Base-by-base conservation (phyloP, 441 rosid genomes). In the Geranium incanum region DNA sequence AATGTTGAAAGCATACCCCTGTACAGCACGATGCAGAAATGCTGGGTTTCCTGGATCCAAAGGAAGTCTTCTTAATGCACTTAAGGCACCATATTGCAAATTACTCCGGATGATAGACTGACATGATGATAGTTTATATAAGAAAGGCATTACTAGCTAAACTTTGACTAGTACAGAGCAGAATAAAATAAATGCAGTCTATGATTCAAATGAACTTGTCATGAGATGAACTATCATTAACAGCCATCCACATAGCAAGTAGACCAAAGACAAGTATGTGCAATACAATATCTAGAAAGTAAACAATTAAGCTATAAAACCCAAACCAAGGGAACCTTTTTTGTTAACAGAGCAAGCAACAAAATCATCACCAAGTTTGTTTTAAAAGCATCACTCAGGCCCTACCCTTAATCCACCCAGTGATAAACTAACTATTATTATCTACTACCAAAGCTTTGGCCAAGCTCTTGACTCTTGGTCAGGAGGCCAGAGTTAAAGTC, bases 61-160 rank as follows among this genome's bases (percentile, higher is more conserved):
- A 65, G 98, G 99, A 76, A 96, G 97, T 77, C 99, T 89, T 82
- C 99, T 86, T 74, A 96, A 80, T 71, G 99, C 98, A 85, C 99
- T 93, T 81, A 95, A 74, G 11, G 98, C 96, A 62, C 93, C 97
- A 76, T 91, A 95, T 80, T 95, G 99, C 81, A 95, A 84, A 85
- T 95, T 93, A 85, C 98, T 87, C 76, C 89, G 90, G 59, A 95
- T 80, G 78, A 91, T 84, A 52, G 89, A 91, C 99, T 95, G 75
- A 70, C 52, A 72, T n/a, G 68, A 48, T 55, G 75, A 71, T 16
- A 23, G 18, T 2, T 11, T 9, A 23, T 23, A 62, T 11, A 63
- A 63, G 33, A 6, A 1, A 18, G 11, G 33, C 6, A 64, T 28
- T 64, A 64, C n/a, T 28, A 13, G 67, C 13, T 64, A 64, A 12